phyloP scores from a whole-genome alignment of 805 yeast species.

The Schizosaccharomyces japonicus region DNA sequence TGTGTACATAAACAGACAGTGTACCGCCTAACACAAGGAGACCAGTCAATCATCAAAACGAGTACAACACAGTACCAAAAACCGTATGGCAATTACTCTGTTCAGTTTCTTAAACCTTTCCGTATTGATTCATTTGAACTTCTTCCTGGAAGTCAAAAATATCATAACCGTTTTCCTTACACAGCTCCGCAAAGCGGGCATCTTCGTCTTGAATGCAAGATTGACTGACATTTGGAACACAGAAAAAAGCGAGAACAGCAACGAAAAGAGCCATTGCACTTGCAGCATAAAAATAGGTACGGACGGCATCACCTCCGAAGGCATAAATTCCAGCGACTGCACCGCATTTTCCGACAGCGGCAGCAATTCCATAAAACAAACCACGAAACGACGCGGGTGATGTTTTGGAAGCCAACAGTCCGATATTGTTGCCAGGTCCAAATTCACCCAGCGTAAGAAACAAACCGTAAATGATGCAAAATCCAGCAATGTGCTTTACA shows the following conservation, averaged over 20 bases:
- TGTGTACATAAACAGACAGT: too few relatives aligned
- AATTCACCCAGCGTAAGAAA: slow-evolving; percentile 74
- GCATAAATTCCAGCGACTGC: slow-evolving; percentile 78
- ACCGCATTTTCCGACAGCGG: slow-evolving; percentile 78
- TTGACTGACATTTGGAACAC: slow-evolving; percentile 63
- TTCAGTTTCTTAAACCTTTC: too few relatives aligned
- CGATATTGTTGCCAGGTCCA: slow-evolving; percentile 76
- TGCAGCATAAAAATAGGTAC: slow-evolving; percentile 1
- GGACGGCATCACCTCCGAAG: slow-evolving; percentile 22
- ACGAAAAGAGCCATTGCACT: neutral
- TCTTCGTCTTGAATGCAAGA: slow-evolving; percentile 64
- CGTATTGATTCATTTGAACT: too few relatives aligned
- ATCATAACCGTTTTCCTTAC: neutral
- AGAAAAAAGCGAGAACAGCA: slow-evolving; percentile 30
- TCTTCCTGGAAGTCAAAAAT: neutral
- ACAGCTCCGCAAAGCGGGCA: neutral
- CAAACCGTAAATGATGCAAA: slow-evolving; percentile 71
- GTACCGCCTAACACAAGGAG: too few relatives aligned
- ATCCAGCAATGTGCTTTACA: slow-evolving; percentile 42
- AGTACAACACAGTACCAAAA: too few relatives aligned
- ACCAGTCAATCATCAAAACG: too few relatives aligned
- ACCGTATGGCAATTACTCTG: too few relatives aligned
- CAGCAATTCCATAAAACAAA: slow-evolving; percentile 71
- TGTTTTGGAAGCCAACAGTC: slow-evolving; percentile 67
- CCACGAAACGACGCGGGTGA: slow-evolving; percentile 75